Base-by-base conservation (phyloP, 192 early-diverging fungal genomes). In the Coemansia sp. region DNA sequence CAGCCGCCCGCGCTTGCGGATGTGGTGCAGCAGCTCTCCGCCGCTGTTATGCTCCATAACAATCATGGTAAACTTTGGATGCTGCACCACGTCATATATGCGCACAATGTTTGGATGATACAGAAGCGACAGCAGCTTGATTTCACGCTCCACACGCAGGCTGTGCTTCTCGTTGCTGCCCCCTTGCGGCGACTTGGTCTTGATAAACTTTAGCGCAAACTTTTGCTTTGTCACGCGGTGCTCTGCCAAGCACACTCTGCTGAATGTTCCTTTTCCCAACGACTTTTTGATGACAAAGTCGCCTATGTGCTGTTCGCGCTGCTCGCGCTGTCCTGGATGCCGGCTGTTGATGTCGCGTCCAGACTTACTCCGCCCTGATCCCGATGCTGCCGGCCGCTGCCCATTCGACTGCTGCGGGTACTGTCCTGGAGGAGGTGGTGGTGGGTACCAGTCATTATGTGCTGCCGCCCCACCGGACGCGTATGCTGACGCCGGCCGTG, bases 21-120 rank as follows among this genome's bases (percentile, higher is more conserved):
- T 84, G 60, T 91, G 84, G 76, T 93, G 88, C 56, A 93, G 90
- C 28, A 94, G 75, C 81, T 92, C 90, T 39, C 88, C 88, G 23
- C 91, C 90, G 60, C 76, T 85, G 56, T 88, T 85, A 65, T 92
- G 90, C 66, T 93, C 93, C 90, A 93, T 89, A 46, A 92, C 81
- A 32, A 95, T 81, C 63, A 88, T 89, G 23, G 91, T 86, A 39
- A 84, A 87, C 54, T 90, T 87, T 42, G 83, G 71, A 6, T 87
- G 89, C 58, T 93, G 89, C 20, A 87, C 76, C 11, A 90, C 87
- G 48, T 95, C 91, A 54, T 89, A 84, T 16, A 95, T 78, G 58
- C 87, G 83, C 57, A 97, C 89, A 65, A 97, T 91, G 60, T 93
- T 88, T 28, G 88, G 90, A 53, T 97, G 94, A 45, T 92, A 79